These are phyloP conservation scores for Fusarium domesticum DNA, from an alignment of 2,329 filamentous ascomycete genomes.

Conservation along the genomic window DNA sequence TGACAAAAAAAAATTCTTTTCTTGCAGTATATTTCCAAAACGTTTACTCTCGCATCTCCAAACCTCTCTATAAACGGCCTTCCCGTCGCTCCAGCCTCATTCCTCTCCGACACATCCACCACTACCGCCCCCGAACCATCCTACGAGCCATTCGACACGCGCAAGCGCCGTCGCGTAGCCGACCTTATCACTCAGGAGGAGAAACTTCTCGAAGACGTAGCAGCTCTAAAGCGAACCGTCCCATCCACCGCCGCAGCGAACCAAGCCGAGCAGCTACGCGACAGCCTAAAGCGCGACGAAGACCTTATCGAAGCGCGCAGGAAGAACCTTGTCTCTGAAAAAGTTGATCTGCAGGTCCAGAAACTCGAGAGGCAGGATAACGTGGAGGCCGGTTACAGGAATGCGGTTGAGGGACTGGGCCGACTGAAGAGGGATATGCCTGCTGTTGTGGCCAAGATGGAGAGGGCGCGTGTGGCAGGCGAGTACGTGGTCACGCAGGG, in stretches of 20 bases:
- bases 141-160: slow-evolving; percentile 60
- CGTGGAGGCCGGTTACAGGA: slow-evolving; percentile 46
- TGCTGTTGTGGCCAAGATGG: slow-evolving; percentile 61
- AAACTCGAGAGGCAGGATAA: slow-evolving; percentile 41
- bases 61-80: slow-evolving; percentile 64
- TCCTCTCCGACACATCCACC: slow-evolving; percentile 32
- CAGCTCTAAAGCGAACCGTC: slow-evolving; percentile 54
- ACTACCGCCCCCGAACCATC: slow-evolving; percentile 28
- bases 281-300: slow-evolving; percentile 47
- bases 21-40: slow-evolving; percentile 57
- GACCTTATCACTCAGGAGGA: slow-evolving; percentile 61
- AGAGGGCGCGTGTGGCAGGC: slow-evolving; percentile 58
- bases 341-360: slow-evolving; percentile 29
- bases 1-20: neutral
- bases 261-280: slow-evolving; percentile 41
- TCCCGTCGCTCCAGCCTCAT: slow-evolving; percentile 41
- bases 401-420: slow-evolving; percentile 49
- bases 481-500: slow-evolving; percentile 50
- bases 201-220: slow-evolving; percentile 62
- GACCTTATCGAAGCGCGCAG: slow-evolving; percentile 37
- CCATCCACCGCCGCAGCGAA: slow-evolving; percentile 44
- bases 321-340: slow-evolving; percentile 14
- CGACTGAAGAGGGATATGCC: slow-evolving; percentile 59
- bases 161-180: slow-evolving; percentile 57
- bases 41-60: slow-evolving; percentile 55